Conservation (phyloP, 2,329 filamentous ascomycete species). For the Pseudogymnoascus sp. region DNA sequence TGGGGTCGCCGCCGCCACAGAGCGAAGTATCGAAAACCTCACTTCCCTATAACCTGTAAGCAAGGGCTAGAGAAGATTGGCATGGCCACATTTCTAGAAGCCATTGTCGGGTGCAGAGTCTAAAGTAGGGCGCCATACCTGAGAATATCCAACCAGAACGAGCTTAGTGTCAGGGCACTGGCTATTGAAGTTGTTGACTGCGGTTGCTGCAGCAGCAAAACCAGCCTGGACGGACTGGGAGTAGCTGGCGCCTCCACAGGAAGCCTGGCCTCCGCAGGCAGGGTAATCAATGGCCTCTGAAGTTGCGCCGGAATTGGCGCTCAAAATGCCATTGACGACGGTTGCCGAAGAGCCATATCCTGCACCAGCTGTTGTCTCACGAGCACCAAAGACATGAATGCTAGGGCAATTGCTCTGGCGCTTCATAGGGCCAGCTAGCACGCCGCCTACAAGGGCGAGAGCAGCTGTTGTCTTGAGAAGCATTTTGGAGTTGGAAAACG, state of each 20-base stretch:
- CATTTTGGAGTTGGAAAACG: neutral
- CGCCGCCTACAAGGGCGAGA: neutral
- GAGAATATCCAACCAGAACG: conserved; percentile 55
- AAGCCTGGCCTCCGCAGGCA: conserved; percentile 37
- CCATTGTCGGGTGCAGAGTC: conserved; percentile 22
- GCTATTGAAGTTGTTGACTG: conserved; percentile 51
- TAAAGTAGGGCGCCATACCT: conserved; percentile 29
- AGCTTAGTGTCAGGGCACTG: conserved; percentile 50
- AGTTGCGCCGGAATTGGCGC: conserved; percentile 26
- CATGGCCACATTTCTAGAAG: neutral
- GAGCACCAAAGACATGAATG: conserved; percentile 41
- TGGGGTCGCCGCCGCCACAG: conserved; percentile 50
- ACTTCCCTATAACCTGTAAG: conserved; percentile 38
- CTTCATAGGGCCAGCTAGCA: neutral
- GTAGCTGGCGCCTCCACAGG: conserved; percentile 28
- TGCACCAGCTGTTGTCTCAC: conserved; percentile 34
- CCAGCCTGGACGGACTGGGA: conserved; percentile 43
- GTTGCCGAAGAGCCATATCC: conserved; percentile 13
- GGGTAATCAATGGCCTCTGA: conserved; percentile 30
- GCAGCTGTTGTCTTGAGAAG: neutral
- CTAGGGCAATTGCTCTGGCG: conserved; percentile 28
- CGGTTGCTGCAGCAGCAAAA: conserved; percentile 49
- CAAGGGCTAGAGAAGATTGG: neutral
- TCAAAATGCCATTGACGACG: conserved; percentile 25
- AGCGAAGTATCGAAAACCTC: conserved; percentile 58